Conservation (phyloP, 192 early-diverging fungal genomes). For the Diversispora epigaea region DNA sequence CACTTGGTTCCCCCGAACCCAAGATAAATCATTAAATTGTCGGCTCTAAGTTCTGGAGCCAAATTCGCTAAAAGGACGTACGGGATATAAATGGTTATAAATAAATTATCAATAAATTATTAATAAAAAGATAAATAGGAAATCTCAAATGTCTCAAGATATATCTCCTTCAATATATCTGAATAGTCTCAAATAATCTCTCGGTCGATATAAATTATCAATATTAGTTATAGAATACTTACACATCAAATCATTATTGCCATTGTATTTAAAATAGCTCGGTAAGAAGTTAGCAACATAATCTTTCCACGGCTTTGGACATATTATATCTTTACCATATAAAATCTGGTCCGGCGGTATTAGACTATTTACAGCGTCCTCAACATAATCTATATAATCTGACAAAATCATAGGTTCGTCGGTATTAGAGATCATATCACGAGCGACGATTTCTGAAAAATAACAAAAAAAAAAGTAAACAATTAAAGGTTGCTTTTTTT, state of each 20-base stretch:
- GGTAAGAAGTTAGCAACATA: conserved; percentile 23
- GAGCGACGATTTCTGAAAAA: neutral
- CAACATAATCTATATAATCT: conserved; percentile 10
- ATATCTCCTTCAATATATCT: too few species aligned
- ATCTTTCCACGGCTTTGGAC: conserved; percentile 24
- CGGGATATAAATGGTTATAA: neutral
- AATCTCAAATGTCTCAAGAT: too few species aligned
- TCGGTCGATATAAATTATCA: neutral
- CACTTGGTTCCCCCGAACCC: conserved; percentile 33
- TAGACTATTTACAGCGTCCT: neutral
- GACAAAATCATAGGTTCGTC: neutral
- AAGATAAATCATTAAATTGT: conserved; percentile 41
- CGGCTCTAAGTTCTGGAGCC: conserved; percentile 27
- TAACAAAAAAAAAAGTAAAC: neutral
- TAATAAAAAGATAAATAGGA: too few species aligned
- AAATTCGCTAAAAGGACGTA: conserved; percentile 7
- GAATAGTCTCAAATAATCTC: neutral
- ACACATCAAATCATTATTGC: conserved; percentile 27
- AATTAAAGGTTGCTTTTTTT: neutral
- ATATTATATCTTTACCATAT: conserved; percentile 36
- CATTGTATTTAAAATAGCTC: conserved; percentile 29
- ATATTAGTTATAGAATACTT: neutral
- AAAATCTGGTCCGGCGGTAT: neutral
- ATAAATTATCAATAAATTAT: neutral
- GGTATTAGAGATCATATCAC: neutral